Evolutionary conservation across 176 grass and related monocot species (phyloP).

Genomic region (bread wheat (Triticum aestivum)): IWGSC_CS_RefSeq_v2.1 NC_057806.1:533693225-533693724

Average conservation of each 20-base stretch:
- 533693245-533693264: neutral
- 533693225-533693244: neutral
- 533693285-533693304: conserved; percentile 5
- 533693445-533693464: conserved; percentile 95
- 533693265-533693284: conserved; percentile 13
- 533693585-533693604: conserved; percentile 97
- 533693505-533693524: conserved; percentile 84
- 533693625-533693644: conserved; percentile 96
- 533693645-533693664: conserved; percentile 69
- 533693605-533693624: conserved; percentile 92
- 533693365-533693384: conserved; percentile 56
- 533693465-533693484: conserved; percentile 99
- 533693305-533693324: neutral
- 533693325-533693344: conserved; percentile 6
- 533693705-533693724: neutral
- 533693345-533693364: neutral
- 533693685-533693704: neutral
- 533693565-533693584: conserved; percentile 94
- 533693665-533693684: conserved; percentile 23
- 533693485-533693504: conserved; percentile 96
- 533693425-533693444: conserved; percentile 92
- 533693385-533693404: conserved; percentile 79
- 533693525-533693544: conserved; percentile 95
- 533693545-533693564: conserved; percentile 98
- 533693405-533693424: conserved; percentile 95